These are phyloP conservation scores for Penicillium paradoxum DNA, from an alignment of 495 filamentous ascomycete genomes.

Conservation along the genomic window DNA sequence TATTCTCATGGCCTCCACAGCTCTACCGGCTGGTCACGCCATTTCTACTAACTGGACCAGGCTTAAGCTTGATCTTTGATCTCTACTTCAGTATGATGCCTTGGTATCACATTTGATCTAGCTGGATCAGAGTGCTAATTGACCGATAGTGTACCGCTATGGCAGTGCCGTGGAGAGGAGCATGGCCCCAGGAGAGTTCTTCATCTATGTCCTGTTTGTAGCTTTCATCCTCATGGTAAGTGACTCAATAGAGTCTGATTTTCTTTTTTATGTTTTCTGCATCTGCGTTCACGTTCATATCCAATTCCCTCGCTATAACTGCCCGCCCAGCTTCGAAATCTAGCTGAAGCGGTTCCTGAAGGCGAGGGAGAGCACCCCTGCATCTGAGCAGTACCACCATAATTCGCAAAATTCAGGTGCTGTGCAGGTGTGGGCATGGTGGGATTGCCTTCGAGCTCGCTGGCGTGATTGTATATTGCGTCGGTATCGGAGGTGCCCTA, in stretches of 20 bases:
- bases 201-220: conserved; percentile 62
- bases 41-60: conserved; percentile 65
- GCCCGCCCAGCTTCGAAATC: conserved; percentile 75
- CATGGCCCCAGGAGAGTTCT: conserved; percentile 64
- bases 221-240: conserved; percentile 58
- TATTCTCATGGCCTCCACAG: conserved; percentile 64
- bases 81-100: conserved; percentile 67
- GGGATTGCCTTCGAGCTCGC: conserved; percentile 86
- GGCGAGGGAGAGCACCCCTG: conserved; percentile 94
- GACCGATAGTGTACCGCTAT: conserved; percentile 57
- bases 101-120: conserved; percentile 12
- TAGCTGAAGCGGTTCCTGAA: conserved; percentile 95
- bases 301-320: conserved; percentile 77
- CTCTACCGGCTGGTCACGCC: conserved; percentile 64
- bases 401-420: conserved; percentile 74
- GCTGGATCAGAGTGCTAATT: conserved; percentile 25
- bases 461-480: conserved; percentile 55
- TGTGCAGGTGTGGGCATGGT: conserved; percentile 80
- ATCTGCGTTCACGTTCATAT: conserved; percentile 2
- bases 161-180: conserved; percentile 56
- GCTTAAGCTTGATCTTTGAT: conserved; percentile 68
- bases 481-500: conserved; percentile 87
- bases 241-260: conserved; percentile 20
- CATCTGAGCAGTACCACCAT: conserved; percentile 58
- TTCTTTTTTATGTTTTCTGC: conserved; percentile 16